Percentiles rank a stretch among this genome's conserved stretches.
These are phyloP conservation scores for Paramecium octaurelia DNA, from an alignment of 73 alveolate species.

Conservation along the genomic window DNA sequence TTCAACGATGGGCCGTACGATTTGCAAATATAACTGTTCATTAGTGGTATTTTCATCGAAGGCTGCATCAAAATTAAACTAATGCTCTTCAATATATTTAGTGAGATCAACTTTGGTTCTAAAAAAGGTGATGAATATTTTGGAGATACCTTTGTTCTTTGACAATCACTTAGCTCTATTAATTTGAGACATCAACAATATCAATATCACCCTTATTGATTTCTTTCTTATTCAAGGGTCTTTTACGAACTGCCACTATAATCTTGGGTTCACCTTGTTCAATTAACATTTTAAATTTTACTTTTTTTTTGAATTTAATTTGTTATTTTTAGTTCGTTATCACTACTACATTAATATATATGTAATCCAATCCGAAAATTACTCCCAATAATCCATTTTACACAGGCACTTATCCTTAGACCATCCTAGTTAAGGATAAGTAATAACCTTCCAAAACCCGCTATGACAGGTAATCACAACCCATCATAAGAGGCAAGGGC, in stretches of 20 bases:
- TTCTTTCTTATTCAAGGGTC: constrained; percentile 98
- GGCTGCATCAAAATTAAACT: constrained; percentile 93
- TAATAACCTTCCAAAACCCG: not conserved
- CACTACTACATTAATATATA: not conserved
- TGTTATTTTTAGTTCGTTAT: constrained; percentile 34
- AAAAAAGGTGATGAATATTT: not conserved
- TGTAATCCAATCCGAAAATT: not conserved
- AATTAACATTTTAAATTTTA: constrained; percentile 7
- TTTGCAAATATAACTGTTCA: constrained; percentile 84
- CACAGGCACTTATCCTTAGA: not conserved
- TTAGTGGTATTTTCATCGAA: constrained; percentile 92
- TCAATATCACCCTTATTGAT: constrained; percentile 83
- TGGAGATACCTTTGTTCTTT: constrained; percentile 89
- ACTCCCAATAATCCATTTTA: not conserved
- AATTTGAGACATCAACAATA: constrained; percentile 78
- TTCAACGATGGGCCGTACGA: constrained; percentile 97
- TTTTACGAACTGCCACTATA: constrained; percentile 98
- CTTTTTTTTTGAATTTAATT: constrained; percentile 20
- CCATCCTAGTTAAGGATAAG: not conserved
- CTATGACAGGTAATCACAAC: not conserved
- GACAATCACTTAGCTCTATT: constrained; percentile 86
- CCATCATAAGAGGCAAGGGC: not conserved
- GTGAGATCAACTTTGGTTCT: constrained; percentile 98
- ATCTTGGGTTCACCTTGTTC: constrained; percentile 86
- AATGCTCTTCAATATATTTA: constrained; percentile 97